These are phyloP conservation scores for Auriscalpium vulgare DNA, from an alignment of 768 basidiomycete species.

Conservation along the genomic window DNA sequence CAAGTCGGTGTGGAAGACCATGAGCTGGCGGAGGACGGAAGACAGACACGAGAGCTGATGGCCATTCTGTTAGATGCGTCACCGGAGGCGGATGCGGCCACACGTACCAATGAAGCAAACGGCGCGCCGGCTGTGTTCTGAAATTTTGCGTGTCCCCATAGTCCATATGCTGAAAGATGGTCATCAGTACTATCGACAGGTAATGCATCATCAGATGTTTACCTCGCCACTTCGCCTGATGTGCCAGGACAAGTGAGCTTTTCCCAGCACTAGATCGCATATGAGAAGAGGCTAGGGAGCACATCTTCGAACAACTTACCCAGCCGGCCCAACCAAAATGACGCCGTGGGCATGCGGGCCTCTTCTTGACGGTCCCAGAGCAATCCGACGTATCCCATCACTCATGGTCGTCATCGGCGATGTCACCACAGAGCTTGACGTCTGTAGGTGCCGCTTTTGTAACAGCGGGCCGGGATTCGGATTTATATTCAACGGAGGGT, in stretches of 20 bases:
- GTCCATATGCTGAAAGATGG: conserved; percentile 37
- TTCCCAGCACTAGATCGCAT: conserved; percentile 51
- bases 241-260: conserved; percentile 59
- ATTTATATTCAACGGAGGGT: not conserved
- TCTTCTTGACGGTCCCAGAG: conserved; percentile 34
- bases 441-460: conserved; percentile 1
- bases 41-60: conserved; percentile 57
- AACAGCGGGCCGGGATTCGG: conserved; percentile 2
- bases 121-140: conserved; percentile 58
- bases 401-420: conserved; percentile 23
- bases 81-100: not conserved
- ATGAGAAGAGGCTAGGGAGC: not conserved
- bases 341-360: conserved; percentile 48
- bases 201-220: conserved; percentile 11
- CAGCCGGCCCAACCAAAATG: conserved; percentile 55
- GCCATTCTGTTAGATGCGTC: conserved; percentile 4
- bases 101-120: conserved; percentile 53
- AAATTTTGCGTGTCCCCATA: conserved; percentile 76
- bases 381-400: conserved; percentile 37
- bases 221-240: conserved; percentile 71
- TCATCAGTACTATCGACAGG: not conserved
- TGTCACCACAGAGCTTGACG: conserved; percentile 6
- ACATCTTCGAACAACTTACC: conserved; percentile 31
- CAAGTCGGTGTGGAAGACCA: conserved; percentile 65
- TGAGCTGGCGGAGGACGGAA: conserved; percentile 63